Evolutionary conservation across 805 yeast genomes (phyloP).

Genomic region (Ogataea trehaloabstinens): DNA sequence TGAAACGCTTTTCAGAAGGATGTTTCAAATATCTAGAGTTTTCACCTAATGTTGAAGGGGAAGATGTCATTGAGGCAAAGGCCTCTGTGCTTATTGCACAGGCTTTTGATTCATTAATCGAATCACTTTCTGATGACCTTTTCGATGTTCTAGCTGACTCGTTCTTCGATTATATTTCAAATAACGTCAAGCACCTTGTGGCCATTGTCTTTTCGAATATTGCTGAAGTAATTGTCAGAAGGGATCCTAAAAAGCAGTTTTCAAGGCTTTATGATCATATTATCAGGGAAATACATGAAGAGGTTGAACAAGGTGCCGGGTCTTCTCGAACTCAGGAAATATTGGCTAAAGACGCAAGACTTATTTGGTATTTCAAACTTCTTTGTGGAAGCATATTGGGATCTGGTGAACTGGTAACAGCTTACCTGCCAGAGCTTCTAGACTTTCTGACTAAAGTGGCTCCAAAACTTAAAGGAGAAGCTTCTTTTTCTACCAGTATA

Average conservation of each 20-base stretch:
- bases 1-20: conserved; percentile 54
- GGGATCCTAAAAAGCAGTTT: conserved; percentile 53
- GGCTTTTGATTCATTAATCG: conserved; percentile 47
- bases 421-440: conserved; percentile 42
- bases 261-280: conserved; percentile 43
- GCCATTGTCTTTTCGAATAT: conserved; percentile 70
- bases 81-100: conserved; percentile 37
- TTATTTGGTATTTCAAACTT: conserved; percentile 69
- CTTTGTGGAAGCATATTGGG: conserved; percentile 70
- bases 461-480: conserved; percentile 50
- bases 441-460: conserved; percentile 49
- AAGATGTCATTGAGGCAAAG: conserved; percentile 50
- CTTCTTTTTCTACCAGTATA: conserved; percentile 56
- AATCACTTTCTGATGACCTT: conserved; percentile 58
- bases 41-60: conserved; percentile 56
- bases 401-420: conserved; percentile 52
- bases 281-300: conserved; percentile 54
- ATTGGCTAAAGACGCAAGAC: conserved; percentile 72
- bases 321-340: conserved; percentile 60
- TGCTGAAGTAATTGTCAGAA: conserved; percentile 66
- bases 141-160: conserved; percentile 44
- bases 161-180: conserved; percentile 56
- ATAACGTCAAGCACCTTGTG: conserved; percentile 56
- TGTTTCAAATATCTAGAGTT: conserved; percentile 66
- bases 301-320: conserved; percentile 85